Evolutionary conservation across 495 filamentous ascomycete genomes (phyloP), one percentile per base, ranked within the genome.

Genomic region (Echria macrotheca): DNA sequence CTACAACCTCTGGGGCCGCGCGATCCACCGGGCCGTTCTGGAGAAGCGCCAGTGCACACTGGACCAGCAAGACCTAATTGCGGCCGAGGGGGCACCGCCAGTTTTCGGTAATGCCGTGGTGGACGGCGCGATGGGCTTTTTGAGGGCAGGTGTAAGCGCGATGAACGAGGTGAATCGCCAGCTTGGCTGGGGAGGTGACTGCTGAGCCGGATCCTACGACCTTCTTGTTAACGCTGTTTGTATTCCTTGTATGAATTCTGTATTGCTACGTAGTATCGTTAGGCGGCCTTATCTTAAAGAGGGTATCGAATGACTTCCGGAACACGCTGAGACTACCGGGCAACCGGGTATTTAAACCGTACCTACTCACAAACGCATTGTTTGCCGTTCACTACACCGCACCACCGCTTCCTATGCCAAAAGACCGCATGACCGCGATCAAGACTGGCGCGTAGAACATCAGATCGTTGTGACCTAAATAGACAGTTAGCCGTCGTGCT

Each of bases 351-450:
- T n/a, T n/a, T n/a, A n/a, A n/a, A n/a, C n/a, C n/a, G n/a, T n/a
- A n/a, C n/a, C n/a, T n/a, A n/a, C n/a, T n/a, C n/a, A n/a, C n/a
- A n/a, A n/a, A n/a, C n/a, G n/a, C n/a, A n/a, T n/a, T n/a, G n/a
- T n/a, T n/a, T n/a, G n/a, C n/a, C n/a, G n/a, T n/a, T n/a, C n/a
- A n/a, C n/a, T n/a, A n/a, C n/a, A n/a, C n/a, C n/a, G n/a, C n/a
- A 4, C 22, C 3, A 23, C 22, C 9, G 4, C 19, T 25, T 41
- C 18, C 24, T 22, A 46, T 32, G 23, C 1, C 78, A 55, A 89
- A 89, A 1, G 82, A 75, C 45, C 83, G 72, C 59, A 85, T 68
- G 11, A 84, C 76, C 2, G 85, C 84, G 9, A 85, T 59, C 8
- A 75, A 61, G 9, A 87, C 78, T 9, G 74, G 69, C 2, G 73